Conservation (phyloP, 2,329 filamentous ascomycete genomes). For the Neophaeococcomyces aloes region DNA sequence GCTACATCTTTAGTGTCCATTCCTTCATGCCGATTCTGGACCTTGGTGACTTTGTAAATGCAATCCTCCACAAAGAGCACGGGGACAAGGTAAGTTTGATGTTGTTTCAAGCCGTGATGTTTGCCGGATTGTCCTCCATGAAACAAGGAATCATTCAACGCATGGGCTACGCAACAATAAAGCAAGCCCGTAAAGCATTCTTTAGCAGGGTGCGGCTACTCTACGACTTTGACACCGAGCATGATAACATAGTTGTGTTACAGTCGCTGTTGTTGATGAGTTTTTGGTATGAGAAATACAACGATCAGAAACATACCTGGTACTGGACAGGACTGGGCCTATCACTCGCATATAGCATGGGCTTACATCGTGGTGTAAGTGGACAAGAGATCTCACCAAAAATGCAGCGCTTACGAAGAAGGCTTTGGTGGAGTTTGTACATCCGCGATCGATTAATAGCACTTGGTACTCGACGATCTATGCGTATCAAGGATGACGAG, state of each 20-base stretch:
- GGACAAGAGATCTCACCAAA: conserved; percentile 62
- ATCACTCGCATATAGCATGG: conserved; percentile 84
- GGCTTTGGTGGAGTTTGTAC: conserved; percentile 96
- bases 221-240: conserved; percentile 92
- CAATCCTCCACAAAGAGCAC: conserved; percentile 48
- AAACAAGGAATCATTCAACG: conserved; percentile 78
- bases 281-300: conserved; percentile 94
- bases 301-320: conserved; percentile 96
- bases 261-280: conserved; percentile 85
- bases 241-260: conserved; percentile 78
- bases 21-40: conserved; percentile 86
- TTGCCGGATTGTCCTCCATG: conserved; percentile 76
- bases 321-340: conserved; percentile 98
- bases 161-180: conserved; percentile 31
- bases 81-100: conserved; percentile 56
- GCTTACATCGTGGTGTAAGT: conserved; percentile 72
- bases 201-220: conserved; percentile 47
- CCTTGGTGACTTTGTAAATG: conserved; percentile 46
- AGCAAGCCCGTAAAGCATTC: conserved; percentile 8
- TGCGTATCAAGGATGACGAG: conserved; percentile 72
- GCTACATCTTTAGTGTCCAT: conserved; percentile 79
- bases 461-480: conserved; percentile 82
- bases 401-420: conserved; percentile 76
- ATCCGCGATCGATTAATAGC: conserved; percentile 89
- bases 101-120: conserved; percentile 90